Percentiles rank a stretch among this genome's conserved stretches.
Evolutionary conservation across 495 filamentous ascomycete genomes (phyloP).

Genomic region (Talaromyces nanjingensis): DNA sequence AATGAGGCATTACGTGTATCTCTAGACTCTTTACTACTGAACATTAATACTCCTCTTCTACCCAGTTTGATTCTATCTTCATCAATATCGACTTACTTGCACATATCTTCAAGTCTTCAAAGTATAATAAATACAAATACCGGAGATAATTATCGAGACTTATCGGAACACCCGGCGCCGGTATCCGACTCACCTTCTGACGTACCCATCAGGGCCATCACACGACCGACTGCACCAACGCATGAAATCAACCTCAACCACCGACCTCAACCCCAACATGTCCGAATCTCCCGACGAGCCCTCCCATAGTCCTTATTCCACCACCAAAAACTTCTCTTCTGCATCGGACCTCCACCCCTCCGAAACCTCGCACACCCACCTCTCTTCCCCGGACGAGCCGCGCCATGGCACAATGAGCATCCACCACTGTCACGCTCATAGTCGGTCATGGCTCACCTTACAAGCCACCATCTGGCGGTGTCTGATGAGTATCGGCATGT

Average conservation of each 20-base stretch:
- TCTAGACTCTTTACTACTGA: too few species aligned
- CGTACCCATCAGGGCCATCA: background rate
- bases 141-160: background rate
- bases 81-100: background rate
- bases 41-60: background rate
- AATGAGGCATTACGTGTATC: background rate
- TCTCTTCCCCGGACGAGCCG: background rate
- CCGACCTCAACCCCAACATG: background rate
- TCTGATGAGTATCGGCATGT: slow-evolving; percentile 75
- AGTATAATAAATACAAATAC: too few species aligned
- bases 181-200: background rate
- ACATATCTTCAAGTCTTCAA: background rate
- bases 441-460: slow-evolving; percentile 59
- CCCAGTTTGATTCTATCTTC: background rate
- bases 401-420: background rate
- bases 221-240: background rate
- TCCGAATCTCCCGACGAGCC: background rate
- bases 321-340: background rate
- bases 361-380: background rate
- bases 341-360: background rate
- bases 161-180: background rate
- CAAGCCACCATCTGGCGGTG: slow-evolving; percentile 71
- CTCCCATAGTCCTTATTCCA: background rate
- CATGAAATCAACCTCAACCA: background rate
- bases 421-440: background rate